phyloP scores from a whole-genome alignment of 2,329 filamentous ascomycete genomes.

The Aspergillus carbonarius region DNA sequence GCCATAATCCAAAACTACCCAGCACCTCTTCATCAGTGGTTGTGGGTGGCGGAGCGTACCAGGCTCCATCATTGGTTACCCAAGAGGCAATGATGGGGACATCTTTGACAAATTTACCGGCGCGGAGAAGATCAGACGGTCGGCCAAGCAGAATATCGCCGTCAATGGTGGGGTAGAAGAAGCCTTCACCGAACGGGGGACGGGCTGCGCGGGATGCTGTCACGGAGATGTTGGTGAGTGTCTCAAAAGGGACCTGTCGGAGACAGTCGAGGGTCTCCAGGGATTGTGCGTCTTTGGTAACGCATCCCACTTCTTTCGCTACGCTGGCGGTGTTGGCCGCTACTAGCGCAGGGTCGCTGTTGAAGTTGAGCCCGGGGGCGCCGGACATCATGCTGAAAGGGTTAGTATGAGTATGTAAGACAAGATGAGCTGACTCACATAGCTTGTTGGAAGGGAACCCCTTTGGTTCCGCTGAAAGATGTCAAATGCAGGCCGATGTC shows the following conservation, averaged over 20 bases:
- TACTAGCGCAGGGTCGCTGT: slow-evolving; percentile 26
- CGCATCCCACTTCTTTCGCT: slow-evolving; percentile 17
- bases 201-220: slow-evolving; percentile 20
- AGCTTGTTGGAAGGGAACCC: slow-evolving; percentile 31
- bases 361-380: slow-evolving; percentile 29
- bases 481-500: slow-evolving; percentile 30
- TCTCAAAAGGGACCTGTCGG: slow-evolving; percentile 7
- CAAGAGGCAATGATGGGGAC: slow-evolving; percentile 18
- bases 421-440: slow-evolving; percentile 22
- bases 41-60: slow-evolving; percentile 15
- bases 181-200: slow-evolving; percentile 20
- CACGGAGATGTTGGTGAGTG: slow-evolving; percentile 28
- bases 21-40: slow-evolving; percentile 19
- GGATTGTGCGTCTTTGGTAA: slow-evolving; percentile 1
- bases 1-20: slow-evolving; percentile 17
- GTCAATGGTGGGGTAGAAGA: slow-evolving; percentile 26
- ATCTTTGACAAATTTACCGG: slow-evolving; percentile 23
- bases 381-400: slow-evolving; percentile 31
- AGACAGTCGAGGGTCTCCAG: slow-evolving; percentile 23
- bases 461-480: slow-evolving; percentile 23
- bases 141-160: slow-evolving; percentile 26
- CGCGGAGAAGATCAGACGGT: slow-evolving; percentile 26
- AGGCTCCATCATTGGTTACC: slow-evolving; percentile 22
- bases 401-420: too few relatives aligned
- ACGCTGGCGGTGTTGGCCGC: slow-evolving; percentile 24